Base-by-base conservation (phyloP, 352 stramenopile genomes). In the Phytophthora cajani region DNA sequence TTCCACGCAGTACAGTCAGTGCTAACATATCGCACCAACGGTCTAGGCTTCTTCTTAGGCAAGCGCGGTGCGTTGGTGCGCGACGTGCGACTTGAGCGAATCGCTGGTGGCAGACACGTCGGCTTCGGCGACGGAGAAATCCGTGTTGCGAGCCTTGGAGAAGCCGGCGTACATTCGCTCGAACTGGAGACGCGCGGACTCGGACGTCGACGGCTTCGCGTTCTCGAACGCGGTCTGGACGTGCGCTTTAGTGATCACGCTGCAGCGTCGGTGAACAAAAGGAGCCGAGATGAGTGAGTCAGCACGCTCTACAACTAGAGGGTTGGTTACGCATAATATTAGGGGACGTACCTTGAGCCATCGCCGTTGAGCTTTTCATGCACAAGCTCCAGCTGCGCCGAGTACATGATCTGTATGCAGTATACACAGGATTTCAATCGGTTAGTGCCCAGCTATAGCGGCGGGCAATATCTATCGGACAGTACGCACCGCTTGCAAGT, bases 381-480 rank as follows among this genome's bases (percentile, higher is more conserved):
- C 55, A 98, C 92, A 56, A 96, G 85, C 69, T 97, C 88, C 6
- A 99, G 79, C 55, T 98, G 93, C 7, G 96, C 96, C n/a, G 94
- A 97, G 75, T 97, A 97, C 84, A 98, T 88, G 69, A 95, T 74
- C 88, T 95, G 14, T n/a, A 38, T 33, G 25, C 17, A 12, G 58
- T 33, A 46, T 2, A 21, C 19, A 27, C 58, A 12, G 23, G 23
- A 27, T 27, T 27, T 27, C 23, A 27, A 27, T 10, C 36, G 38
- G 40, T 74, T 23, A 76, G 42, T 36, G 40, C 1, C 36, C 46
- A 46, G 12, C 23, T 5, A 60, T 3, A 58, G 30, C 44, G 40
- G 3, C 23, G 5, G n/a, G 9, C 25, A 52, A 2, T 14, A 69
- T 21, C 4, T 21, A 21, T 52, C 5, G 10, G 47, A n/a, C 30